Base-by-base conservation (phyloP, 164 flowering plant species). In the Tinospora cordifolia region DNA sequence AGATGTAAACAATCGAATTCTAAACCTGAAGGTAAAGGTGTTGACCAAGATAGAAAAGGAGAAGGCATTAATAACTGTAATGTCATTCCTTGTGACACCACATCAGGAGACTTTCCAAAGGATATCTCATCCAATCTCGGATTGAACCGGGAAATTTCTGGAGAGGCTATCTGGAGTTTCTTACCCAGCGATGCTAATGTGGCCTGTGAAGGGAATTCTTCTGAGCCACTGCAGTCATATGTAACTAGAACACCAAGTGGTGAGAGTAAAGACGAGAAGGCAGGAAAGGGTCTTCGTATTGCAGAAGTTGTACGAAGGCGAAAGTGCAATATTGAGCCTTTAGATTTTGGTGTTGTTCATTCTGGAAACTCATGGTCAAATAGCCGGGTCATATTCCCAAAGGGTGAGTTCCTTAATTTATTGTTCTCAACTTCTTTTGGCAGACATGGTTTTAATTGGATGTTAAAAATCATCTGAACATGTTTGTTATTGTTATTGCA, bases 401-500 rank as follows among this genome's bases (percentile, higher is more conserved):
- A 27, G 62, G 70, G 70, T 68, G 51, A 17, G 62, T 65, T 22
- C 38, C 34, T 38, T 11, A 27, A 12, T 14, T 63, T 36, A 34
- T n/a, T 34, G 19, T 14, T 67, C 30, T 67, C n/a, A 14, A 11
- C 30, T 46, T 44, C 57, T 67, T 47, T 24, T 44, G 34, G n/a
- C 34, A 19, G 40, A n/a, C 40, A 14, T 63, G 22, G 8, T 63
- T 63, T 63, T 41, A 51, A 51, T 17, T 22, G 19, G 19, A 41
- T 65, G 21, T 21, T 9, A 21, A 38, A 1, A 5, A 39, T 17
- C 24, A n/a, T 40, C 26, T 65, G 15, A 21, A 44, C 68, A 17
- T 40, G 51, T 2, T 24, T 65, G 41, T 26, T 75, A 12, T 63
- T 79, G 30, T 58, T 57, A 38, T 59, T 86, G 77, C 87, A 95